A percentile compares a stretch with the other conserved stretches of the same genome.
These are phyloP conservation scores for Talinum fruticosum DNA, from an alignment of 148 eudicot species.

Conservation along the genomic window DNA sequence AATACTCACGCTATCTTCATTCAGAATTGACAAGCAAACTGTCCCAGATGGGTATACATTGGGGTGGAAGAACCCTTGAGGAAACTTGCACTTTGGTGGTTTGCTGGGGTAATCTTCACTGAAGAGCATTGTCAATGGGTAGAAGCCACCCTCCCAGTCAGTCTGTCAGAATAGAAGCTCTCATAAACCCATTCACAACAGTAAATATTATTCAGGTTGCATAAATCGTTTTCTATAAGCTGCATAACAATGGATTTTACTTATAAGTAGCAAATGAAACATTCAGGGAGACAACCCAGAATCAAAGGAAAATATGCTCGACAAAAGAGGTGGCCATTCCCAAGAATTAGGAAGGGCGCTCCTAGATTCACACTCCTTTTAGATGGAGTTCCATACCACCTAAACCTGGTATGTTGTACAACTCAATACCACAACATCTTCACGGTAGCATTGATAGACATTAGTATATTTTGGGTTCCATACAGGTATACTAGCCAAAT, in stretches of 20 bases:
- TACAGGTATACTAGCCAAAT: not conserved
- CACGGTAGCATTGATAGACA: no score
- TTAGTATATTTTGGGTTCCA: not conserved
- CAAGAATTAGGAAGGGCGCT: not conserved
- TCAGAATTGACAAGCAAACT: slow-evolving; percentile 78
- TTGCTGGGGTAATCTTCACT: slow-evolving; percentile 90
- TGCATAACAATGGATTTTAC: not conserved
- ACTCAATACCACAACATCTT: not conserved
- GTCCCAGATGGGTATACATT: slow-evolving; percentile 87
- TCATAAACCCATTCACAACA: not conserved
- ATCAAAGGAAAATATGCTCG: not conserved
- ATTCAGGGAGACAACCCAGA: not conserved
- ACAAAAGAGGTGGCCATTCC: not conserved
- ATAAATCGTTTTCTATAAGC: not conserved
- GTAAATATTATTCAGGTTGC: not conserved
- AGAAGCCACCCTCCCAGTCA: slow-evolving; percentile 87
- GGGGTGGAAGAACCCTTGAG: slow-evolving; percentile 80
- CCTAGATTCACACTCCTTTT: not conserved
- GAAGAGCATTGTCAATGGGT: slow-evolving; percentile 69
- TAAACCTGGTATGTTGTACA: not conserved
- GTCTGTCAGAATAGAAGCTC: slow-evolving; percentile 43
- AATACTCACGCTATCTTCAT: slow-evolving; percentile 71
- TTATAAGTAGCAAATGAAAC: not conserved
- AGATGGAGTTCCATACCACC: not conserved
- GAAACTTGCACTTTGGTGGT: slow-evolving; percentile 83